These are phyloP conservation scores for Pseudopediastrum boryanum DNA, from an alignment of 139 green algal genomes.

Conservation along the genomic window DNA sequence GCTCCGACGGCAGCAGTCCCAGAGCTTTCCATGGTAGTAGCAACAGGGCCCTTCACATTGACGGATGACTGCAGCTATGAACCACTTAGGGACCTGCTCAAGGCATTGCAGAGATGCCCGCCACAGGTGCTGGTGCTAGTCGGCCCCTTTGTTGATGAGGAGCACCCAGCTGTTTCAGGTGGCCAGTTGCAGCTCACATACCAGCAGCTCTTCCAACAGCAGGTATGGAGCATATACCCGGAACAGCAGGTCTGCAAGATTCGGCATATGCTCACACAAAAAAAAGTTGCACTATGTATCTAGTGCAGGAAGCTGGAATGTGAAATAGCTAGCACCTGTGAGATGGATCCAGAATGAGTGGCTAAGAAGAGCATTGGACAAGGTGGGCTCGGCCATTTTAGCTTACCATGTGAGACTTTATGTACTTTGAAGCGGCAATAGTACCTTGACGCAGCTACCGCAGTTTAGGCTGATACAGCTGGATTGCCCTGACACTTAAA, in stretches of 20 bases:
- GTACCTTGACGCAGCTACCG: not conserved
- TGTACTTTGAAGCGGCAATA: not conserved
- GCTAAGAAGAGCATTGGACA: not conserved
- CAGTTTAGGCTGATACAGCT: not conserved
- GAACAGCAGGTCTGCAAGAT: not conserved
- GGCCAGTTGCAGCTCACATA: conserved; percentile 76
- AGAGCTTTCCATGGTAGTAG: conserved; percentile 57
- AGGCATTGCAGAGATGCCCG: conserved; percentile 8
- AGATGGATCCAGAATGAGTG: not conserved
- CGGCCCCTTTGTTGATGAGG: conserved; percentile 92
- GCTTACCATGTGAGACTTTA: not conserved
- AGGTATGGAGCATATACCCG: conserved; percentile 47
- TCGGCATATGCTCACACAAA: not conserved
- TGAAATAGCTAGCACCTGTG: not conserved
- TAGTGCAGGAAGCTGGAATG: not conserved
- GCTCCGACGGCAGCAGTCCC: not conserved
- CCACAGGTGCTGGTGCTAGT: conserved; percentile 84
- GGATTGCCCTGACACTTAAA: not conserved
- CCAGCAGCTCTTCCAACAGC: conserved; percentile 71
- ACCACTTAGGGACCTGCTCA: conserved; percentile 79
- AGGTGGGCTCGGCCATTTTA: not conserved
- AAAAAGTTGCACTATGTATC: not conserved
- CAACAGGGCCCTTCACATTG: conserved; percentile 76
- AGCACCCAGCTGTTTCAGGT: conserved; percentile 71
- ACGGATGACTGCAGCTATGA: conserved; percentile 69